phyloP scores from a whole-genome alignment of 768 basidiomycete species.

The Psilocybe cyanescens region DNA sequence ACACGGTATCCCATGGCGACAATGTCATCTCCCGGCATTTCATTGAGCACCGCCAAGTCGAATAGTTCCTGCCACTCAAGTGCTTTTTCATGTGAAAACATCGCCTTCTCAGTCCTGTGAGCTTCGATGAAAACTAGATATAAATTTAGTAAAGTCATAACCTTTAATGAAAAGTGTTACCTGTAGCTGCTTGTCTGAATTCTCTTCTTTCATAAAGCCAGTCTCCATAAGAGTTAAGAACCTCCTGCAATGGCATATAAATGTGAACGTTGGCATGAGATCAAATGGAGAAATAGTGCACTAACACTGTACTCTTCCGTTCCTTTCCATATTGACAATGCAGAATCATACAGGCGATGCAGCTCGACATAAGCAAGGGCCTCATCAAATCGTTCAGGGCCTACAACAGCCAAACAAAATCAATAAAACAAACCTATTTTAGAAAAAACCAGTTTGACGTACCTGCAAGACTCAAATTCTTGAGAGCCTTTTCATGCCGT shows the following conservation, averaged over 20 bases:
- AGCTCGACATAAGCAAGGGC: slow-evolving; percentile 79
- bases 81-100: slow-evolving; percentile 87
- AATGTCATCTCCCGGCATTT: slow-evolving; percentile 57
- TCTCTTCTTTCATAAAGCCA: slow-evolving; percentile 87
- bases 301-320: slow-evolving; percentile 67
- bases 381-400: slow-evolving; percentile 74
- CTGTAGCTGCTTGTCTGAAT: slow-evolving; percentile 81
- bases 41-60: slow-evolving; percentile 64
- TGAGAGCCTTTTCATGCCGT: slow-evolving; percentile 73
- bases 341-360: slow-evolving; percentile 75
- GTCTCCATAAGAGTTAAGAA: slow-evolving; percentile 80
- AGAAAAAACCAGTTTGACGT: slow-evolving; percentile 7
- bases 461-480: slow-evolving; percentile 79
- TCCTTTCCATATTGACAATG: slow-evolving; percentile 73
- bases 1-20: slow-evolving; percentile 73
- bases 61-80: slow-evolving; percentile 93
- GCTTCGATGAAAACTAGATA: slow-evolving; percentile 76
- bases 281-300: not conserved
- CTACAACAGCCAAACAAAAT: slow-evolving; percentile 37
- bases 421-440: not conserved
- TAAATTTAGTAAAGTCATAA: slow-evolving; percentile 1
- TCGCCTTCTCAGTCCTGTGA: slow-evolving; percentile 64
- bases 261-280: not conserved
- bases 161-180: slow-evolving; percentile 37
- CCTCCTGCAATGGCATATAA: slow-evolving; percentile 43